phyloP scores from a whole-genome alignment of 345 rosid genomes.

The Populus tremula region DNA sequence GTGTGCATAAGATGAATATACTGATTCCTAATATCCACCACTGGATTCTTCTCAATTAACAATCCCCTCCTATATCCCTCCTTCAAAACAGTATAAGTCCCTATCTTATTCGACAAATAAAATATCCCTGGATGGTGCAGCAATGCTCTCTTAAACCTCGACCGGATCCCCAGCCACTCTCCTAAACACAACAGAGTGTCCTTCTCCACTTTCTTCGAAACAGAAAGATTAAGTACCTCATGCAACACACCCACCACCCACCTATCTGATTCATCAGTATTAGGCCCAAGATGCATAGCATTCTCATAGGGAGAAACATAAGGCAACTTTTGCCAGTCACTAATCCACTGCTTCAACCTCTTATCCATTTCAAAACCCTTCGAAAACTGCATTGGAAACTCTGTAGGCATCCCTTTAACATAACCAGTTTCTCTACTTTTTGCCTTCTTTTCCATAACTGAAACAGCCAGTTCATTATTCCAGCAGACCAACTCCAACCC shows the following conservation, averaged over 20 bases:
- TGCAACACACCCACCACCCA: conserved; percentile 74
- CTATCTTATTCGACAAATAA: conserved; percentile 66
- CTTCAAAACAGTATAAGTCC: conserved; percentile 68
- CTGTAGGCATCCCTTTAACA: conserved; percentile 43
- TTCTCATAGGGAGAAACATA: conserved; percentile 79
- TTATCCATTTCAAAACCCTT: conserved; percentile 69
- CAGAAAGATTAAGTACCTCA: conserved; percentile 71
- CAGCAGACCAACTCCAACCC: conserved; percentile 79
- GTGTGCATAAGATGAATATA: conserved; percentile 79
- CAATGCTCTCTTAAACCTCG: conserved; percentile 83
- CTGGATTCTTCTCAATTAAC: conserved; percentile 54
- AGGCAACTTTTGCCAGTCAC: conserved; percentile 87
- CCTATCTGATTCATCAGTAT: conserved; percentile 72
- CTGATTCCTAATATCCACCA: conserved; percentile 52
- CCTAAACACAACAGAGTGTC: conserved; percentile 57
- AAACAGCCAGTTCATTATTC: conserved; percentile 58
- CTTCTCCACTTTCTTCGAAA: conserved; percentile 67
- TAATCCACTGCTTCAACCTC: conserved; percentile 67
- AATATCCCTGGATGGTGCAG: conserved; percentile 70
- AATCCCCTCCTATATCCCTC: conserved; percentile 75
- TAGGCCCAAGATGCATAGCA: conserved; percentile 50
- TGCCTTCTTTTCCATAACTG: conserved; percentile 59
- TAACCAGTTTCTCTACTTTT: conserved; percentile 27
- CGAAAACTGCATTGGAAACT: conserved; percentile 57
- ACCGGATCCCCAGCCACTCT: conserved; percentile 68